Evolutionary conservation across 805 yeast species (phyloP).

Genomic region (Candida vaughaniae): DNA sequence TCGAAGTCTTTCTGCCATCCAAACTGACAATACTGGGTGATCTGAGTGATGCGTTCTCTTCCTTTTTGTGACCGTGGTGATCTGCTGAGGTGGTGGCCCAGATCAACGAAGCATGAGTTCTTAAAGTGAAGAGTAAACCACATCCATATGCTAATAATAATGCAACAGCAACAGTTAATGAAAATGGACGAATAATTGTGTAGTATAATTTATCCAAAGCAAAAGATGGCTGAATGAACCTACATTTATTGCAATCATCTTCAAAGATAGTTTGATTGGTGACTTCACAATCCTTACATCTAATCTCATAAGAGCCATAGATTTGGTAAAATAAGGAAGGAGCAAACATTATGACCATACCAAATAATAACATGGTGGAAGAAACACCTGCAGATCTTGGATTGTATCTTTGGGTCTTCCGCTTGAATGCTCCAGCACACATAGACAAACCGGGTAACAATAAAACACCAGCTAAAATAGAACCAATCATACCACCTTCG

Average conservation of each 20-base stretch:
- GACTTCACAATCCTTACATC: slow-evolving; percentile 57
- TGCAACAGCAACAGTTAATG: slow-evolving; percentile 74
- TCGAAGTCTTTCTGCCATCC: slow-evolving; percentile 10
- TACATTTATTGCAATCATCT: slow-evolving; percentile 65
- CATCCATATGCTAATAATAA: slow-evolving; percentile 81
- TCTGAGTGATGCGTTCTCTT: slow-evolving; percentile 23
- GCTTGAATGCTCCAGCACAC: slow-evolving; percentile 94
- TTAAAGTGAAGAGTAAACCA: slow-evolving; percentile 88
- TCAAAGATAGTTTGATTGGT: slow-evolving; percentile 8
- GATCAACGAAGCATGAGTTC: slow-evolving; percentile 94
- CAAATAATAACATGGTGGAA: slow-evolving; percentile 90
- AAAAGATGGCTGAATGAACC: slow-evolving; percentile 74
- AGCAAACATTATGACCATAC: slow-evolving; percentile 85
- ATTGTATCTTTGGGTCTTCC: slow-evolving; percentile 93
- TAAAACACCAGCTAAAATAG: slow-evolving; percentile 87
- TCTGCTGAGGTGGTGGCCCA: slow-evolving; percentile 67
- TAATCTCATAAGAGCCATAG: slow-evolving; percentile 80
- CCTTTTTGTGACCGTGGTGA: slow-evolving; percentile 19
- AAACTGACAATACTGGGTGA: slow-evolving; percentile 41
- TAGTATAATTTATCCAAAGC: slow-evolving; percentile 65
- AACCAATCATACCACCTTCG: slow-evolving; percentile 94
- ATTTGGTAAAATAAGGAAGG: slow-evolving; percentile 90
- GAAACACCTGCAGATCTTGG: slow-evolving; percentile 97
- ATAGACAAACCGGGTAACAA: slow-evolving; percentile 91
- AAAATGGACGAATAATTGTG: slow-evolving; percentile 75